Evolutionary conservation across 176 grass and related monocot species (phyloP).

Genomic region (Cenchrus fungigraminus): DNA sequence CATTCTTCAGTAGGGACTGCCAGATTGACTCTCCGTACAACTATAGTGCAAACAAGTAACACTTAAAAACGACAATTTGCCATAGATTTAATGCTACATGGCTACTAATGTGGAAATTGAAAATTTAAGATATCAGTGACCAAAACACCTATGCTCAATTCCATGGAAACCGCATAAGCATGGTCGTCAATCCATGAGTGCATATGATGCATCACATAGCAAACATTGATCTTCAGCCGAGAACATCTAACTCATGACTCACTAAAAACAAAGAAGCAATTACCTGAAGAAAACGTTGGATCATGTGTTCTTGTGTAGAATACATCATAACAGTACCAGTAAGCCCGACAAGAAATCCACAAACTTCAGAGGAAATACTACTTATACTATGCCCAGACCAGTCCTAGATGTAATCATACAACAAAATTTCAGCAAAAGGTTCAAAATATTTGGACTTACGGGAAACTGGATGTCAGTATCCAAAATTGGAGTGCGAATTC

Average conservation of each 20-base stretch:
- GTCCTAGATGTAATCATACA: constrained; percentile 55
- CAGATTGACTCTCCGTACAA: not conserved
- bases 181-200: not conserved
- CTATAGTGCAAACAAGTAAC: not conserved
- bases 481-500: too few relatives aligned
- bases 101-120: not conserved
- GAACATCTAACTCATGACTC: too few relatives aligned
- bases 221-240: too few relatives aligned
- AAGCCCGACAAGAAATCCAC: constrained; percentile 87
- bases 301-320: constrained; percentile 84
- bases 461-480: too few relatives aligned
- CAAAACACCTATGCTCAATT: not conserved
- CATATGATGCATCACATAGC: too few relatives aligned
- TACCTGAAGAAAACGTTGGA: too few relatives aligned
- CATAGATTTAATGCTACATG: not conserved
- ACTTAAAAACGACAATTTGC: not conserved
- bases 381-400: constrained; percentile 96
- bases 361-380: constrained; percentile 79
- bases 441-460: not conserved
- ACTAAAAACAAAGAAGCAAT: too few relatives aligned
- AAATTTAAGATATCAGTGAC: constrained; percentile 3
- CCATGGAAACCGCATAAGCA: not conserved
- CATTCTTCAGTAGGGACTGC: not conserved
- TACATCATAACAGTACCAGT: constrained; percentile 79
- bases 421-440: not conserved